Percentiles rank a stretch among this genome's conserved stretches.
These are phyloP conservation scores for Exophiala sp. DNA, from an alignment of 2,329 filamentous ascomycete genomes.

Conservation along the genomic window DNA sequence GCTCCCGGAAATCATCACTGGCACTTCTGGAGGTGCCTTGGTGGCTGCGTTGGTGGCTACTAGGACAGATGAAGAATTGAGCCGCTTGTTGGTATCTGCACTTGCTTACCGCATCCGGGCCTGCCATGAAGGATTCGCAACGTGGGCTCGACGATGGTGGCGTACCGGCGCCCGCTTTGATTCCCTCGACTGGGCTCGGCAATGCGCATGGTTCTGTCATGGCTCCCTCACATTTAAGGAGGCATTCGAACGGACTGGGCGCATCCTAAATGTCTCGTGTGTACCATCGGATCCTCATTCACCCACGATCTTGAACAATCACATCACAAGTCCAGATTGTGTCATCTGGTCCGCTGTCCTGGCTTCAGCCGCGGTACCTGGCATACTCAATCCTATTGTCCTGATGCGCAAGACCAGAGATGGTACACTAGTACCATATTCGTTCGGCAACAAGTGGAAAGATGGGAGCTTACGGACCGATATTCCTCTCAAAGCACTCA, in stretches of 20 bases:
- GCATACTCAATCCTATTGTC: slow-evolving; percentile 91
- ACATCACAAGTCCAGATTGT: slow-evolving; percentile 90
- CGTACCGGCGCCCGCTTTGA: slow-evolving; percentile 91
- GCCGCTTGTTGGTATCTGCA: slow-evolving; percentile 77
- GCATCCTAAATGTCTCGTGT: slow-evolving; percentile 92
- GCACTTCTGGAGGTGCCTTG: slow-evolving; percentile 89
- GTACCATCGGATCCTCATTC: slow-evolving; percentile 95
- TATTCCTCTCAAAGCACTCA: slow-evolving; percentile 89
- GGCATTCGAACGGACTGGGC: slow-evolving; percentile 87
- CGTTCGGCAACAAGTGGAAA: slow-evolving; percentile 99
- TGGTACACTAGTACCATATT: slow-evolving; percentile 79
- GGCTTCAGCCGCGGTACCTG: slow-evolving; percentile 90
- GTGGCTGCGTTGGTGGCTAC: slow-evolving; percentile 85
- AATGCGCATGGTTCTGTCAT: slow-evolving; percentile 83
- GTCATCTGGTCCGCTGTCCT: slow-evolving; percentile 97
- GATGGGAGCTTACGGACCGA: slow-evolving; percentile 92
- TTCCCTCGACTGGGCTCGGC: slow-evolving; percentile 81
- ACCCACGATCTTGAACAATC: slow-evolving; percentile 88
- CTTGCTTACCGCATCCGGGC: slow-evolving; percentile 81
- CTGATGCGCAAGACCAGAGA: slow-evolving; percentile 81
- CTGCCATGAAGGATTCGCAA: slow-evolving; percentile 71
- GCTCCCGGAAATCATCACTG: slow-evolving; percentile 90
- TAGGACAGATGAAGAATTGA: slow-evolving; percentile 85
- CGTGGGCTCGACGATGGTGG: slow-evolving; percentile 84
- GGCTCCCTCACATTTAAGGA: slow-evolving; percentile 93